Percentiles rank a stretch among this genome's conserved stretches.
Conservation (phyloP, 768 basidiomycete species). For the Dacryopinax primogenitus region DNA sequence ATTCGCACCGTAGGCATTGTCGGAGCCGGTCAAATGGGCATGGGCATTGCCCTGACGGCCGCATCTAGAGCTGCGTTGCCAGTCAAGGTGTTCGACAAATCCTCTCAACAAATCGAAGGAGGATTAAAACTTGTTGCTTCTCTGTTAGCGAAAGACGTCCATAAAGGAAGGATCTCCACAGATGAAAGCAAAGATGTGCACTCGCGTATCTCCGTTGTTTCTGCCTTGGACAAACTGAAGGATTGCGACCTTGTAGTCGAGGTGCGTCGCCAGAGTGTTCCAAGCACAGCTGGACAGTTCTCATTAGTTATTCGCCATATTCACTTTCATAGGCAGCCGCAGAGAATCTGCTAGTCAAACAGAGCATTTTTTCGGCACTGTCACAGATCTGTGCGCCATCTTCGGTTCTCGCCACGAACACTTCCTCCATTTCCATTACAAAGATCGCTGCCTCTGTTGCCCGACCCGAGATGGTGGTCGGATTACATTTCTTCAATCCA, state of each 20-base stretch:
- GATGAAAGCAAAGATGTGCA: conserved; percentile 62
- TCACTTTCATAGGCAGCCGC: conserved; percentile 83
- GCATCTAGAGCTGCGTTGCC: conserved; percentile 75
- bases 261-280: conserved; percentile 31
- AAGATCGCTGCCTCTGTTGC: conserved; percentile 58
- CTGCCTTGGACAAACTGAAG: conserved; percentile 36
- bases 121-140: conserved; percentile 65
- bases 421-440: conserved; percentile 86
- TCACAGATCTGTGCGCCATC: conserved; percentile 52
- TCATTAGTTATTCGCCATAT: no score
- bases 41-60: conserved; percentile 81
- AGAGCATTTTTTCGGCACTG: conserved; percentile 58
- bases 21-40: conserved; percentile 42
- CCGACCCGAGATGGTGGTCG: conserved; percentile 23
- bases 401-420: conserved; percentile 82
- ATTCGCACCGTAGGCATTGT: neutral
- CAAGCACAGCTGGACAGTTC: no score
- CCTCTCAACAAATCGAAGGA: conserved; percentile 55
- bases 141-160: conserved; percentile 77
- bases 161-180: conserved; percentile 59
- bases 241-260: conserved; percentile 89
- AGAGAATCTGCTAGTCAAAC: conserved; percentile 68
- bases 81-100: conserved; percentile 74
- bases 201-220: conserved; percentile 49
- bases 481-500: conserved; percentile 90